Evolutionary conservation across 2,329 filamentous ascomycete genomes (phyloP).

Genomic region (Pseudocercospora fijiensis): DNA sequence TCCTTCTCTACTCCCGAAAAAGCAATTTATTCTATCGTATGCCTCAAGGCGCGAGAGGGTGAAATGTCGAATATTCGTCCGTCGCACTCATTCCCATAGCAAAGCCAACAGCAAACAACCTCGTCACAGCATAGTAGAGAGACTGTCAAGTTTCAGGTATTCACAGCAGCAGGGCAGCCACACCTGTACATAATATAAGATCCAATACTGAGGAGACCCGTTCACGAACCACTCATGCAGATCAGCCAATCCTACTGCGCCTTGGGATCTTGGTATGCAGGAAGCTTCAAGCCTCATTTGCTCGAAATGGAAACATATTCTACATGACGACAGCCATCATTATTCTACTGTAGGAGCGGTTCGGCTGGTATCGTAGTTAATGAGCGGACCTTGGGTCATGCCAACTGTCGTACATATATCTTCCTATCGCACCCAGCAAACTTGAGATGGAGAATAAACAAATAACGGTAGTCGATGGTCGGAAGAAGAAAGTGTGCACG

Average conservation of each 20-base stretch:
- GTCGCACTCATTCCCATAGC: neutral
- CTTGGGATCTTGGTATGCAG: neutral
- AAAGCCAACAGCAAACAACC: neutral
- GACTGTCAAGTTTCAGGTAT: too few species aligned
- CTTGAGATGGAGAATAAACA: neutral
- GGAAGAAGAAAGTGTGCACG: neutral
- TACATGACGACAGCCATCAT: neutral
- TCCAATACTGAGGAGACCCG: constrained; percentile 1
- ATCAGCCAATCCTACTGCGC: neutral
- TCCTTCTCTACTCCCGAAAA: neutral
- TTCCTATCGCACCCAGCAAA: neutral
- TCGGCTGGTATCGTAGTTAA: neutral
- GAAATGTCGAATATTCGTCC: neutral
- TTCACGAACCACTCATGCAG: neutral
- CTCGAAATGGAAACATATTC: neutral
- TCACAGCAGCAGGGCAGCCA: neutral
- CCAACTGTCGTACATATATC: neutral
- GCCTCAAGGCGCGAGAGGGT: too few species aligned
- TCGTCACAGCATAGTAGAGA: too few species aligned
- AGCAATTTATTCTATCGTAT: too few species aligned
- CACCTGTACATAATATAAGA: neutral
- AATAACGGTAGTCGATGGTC: neutral
- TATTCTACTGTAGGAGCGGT: neutral
- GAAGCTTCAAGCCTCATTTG: constrained; percentile 3
- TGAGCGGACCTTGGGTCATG: neutral